Evolutionary conservation across 495 filamentous ascomycete genomes (phyloP).

Genomic region (Tuber borchii): DNA sequence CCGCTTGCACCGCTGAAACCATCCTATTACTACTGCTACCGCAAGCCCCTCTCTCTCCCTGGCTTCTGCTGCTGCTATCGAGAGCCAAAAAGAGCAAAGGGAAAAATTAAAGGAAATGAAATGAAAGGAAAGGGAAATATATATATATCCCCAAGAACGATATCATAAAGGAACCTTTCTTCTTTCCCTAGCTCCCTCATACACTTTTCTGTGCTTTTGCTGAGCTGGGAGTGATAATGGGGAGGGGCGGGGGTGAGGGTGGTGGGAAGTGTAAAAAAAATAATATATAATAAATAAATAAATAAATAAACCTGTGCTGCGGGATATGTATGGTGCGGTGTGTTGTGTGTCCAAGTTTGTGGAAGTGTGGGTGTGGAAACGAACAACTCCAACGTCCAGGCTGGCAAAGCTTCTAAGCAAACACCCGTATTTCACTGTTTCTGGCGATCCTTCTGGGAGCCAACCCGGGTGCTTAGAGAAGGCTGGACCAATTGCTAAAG

Average conservation of each 20-base stretch:
- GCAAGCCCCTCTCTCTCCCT: slow-evolving; percentile 27
- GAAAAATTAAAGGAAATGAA: slow-evolving; percentile 17
- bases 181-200: slow-evolving; percentile 19
- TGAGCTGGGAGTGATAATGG: not conserved
- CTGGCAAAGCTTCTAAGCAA: not conserved
- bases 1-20: slow-evolving; percentile 32
- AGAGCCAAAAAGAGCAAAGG: slow-evolving; percentile 14
- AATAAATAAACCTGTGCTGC: slow-evolving; percentile 28
- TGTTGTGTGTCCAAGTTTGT: slow-evolving; percentile 17
- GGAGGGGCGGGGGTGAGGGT: not conserved
- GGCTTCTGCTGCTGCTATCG: slow-evolving; percentile 20
- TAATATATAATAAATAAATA: slow-evolving; percentile 7
- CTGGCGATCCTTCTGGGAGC: not conserved
- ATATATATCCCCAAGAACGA: slow-evolving; percentile 25
- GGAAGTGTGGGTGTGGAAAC: not conserved
- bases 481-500: not conserved
- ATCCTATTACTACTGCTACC: slow-evolving; percentile 26
- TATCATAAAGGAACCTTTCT: slow-evolving; percentile 29
- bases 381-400: slow-evolving; percentile 1
- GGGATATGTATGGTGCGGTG: slow-evolving; percentile 33
- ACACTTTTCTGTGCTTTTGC: slow-evolving; percentile 15
- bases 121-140: slow-evolving; percentile 25
- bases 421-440: not conserved
- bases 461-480: not conserved
- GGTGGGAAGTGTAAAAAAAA: slow-evolving; percentile 27